A percentile compares a stretch with the other conserved stretches of the same genome.
Conservation (phyloP, 2,329 filamentous ascomycete species). For the Sporothrix humicola region DNA sequence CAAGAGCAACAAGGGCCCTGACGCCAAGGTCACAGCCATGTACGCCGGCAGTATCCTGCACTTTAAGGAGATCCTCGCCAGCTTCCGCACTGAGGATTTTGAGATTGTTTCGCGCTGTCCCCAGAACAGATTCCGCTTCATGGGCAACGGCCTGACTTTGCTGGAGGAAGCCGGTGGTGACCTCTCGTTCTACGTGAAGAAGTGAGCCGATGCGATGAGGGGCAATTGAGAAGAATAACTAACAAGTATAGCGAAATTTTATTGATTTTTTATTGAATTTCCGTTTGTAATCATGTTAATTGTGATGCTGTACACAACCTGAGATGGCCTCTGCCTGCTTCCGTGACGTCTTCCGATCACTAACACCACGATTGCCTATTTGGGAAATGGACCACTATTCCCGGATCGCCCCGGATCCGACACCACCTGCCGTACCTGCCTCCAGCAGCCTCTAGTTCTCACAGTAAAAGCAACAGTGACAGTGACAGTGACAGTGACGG, state of each 20-base stretch:
- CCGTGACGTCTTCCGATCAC: conserved; percentile 13
- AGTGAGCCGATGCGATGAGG: neutral
- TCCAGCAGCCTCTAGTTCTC: neutral
- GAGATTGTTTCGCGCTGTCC: conserved; percentile 35
- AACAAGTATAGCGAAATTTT: too few species aligned
- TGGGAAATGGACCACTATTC: conserved; percentile 7
- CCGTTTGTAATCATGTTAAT: too few species aligned
- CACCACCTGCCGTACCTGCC: neutral
- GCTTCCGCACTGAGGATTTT: conserved; percentile 45
- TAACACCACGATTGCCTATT: conserved; percentile 22
- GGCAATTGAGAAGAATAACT: too few species aligned
- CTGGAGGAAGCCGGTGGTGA: conserved; percentile 18
- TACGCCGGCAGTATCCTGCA: conserved; percentile 39
- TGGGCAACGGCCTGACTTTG: conserved; percentile 32
- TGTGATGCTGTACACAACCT: too few species aligned
- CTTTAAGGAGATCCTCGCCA: conserved; percentile 40
- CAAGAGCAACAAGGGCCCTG: conserved; percentile 38
- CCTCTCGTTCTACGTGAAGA: conserved; percentile 18
- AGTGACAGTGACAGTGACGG: too few species aligned
- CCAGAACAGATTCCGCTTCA: conserved; percentile 31
- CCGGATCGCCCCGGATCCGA: conserved; percentile 17
- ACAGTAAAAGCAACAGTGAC: too few species aligned
- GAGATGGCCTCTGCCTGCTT: neutral
- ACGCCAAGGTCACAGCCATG: conserved; percentile 40
- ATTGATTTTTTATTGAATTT: too few species aligned